Conservation (phyloP, 1,139 yeast genomes). For the Magnusiomyces fungicola region DNA sequence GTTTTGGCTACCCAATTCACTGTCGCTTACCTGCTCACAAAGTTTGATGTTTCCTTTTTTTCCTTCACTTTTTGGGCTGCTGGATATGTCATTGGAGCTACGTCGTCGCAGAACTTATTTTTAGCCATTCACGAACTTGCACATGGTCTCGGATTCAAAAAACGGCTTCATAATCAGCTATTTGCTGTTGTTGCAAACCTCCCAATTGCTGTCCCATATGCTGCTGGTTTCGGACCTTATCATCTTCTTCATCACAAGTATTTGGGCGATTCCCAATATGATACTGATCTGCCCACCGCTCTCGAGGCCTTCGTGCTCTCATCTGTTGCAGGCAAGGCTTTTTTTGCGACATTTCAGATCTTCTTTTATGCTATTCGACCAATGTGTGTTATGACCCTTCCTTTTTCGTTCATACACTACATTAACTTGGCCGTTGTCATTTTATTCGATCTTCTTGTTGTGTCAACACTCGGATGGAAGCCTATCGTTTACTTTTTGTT, state of each 20-base stretch:
- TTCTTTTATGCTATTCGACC: conserved; percentile 87
- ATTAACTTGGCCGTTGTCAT: conserved; percentile 60
- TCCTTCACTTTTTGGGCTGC: conserved; percentile 49
- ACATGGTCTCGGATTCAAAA: conserved; percentile 79
- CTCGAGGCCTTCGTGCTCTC: conserved; percentile 69
- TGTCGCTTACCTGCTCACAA: conserved; percentile 52
- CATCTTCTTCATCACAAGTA: conserved; percentile 89
- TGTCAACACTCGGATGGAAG: conserved; percentile 54
- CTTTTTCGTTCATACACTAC: conserved; percentile 67
- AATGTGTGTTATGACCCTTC: conserved; percentile 70
- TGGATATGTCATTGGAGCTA: conserved; percentile 80
- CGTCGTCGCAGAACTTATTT: conserved; percentile 75
- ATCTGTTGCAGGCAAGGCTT: conserved; percentile 76
- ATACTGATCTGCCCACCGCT: conserved; percentile 80
- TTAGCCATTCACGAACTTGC: conserved; percentile 83
- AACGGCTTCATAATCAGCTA: conserved; percentile 66
- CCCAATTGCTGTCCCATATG: conserved; percentile 85
- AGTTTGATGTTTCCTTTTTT: conserved; percentile 42
- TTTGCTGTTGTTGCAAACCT: conserved; percentile 72
- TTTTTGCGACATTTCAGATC: conserved; percentile 84
- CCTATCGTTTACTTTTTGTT: conserved; percentile 59
- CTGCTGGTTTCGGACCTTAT: conserved; percentile 87
- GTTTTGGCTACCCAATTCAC: conserved; percentile 62
- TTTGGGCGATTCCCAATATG: conserved; percentile 76
- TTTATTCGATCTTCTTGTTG: conserved; percentile 48